Evolutionary conservation across 768 basidiomycete genomes (phyloP).

Genomic region (Trametes elegans): DNA sequence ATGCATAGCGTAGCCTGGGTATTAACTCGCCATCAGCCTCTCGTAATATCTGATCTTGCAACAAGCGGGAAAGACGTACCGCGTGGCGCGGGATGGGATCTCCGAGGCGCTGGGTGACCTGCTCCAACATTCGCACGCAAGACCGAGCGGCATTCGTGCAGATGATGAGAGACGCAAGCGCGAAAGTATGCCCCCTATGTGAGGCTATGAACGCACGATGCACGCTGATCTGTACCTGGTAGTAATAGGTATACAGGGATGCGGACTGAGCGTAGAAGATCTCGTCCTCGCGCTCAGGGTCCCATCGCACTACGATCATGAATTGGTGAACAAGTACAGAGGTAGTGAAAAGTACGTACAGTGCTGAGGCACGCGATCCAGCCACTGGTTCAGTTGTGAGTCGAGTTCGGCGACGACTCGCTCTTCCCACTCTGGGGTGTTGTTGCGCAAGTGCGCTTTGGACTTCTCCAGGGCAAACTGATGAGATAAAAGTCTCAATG

Average conservation of each 20-base stretch:
- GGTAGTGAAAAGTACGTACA: slow-evolving; percentile 31
- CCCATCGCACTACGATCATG: slow-evolving; percentile 25
- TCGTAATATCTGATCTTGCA: no score
- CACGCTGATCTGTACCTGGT: slow-evolving; percentile 57
- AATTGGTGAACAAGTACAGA: neutral
- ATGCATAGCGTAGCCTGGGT: no score
- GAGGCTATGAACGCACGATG: slow-evolving; percentile 80
- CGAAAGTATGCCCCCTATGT: slow-evolving; percentile 47
- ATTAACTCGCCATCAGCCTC: no score
- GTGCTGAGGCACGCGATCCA: slow-evolving; percentile 56
- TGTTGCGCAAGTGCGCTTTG: slow-evolving; percentile 33
- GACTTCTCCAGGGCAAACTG: slow-evolving; percentile 48
- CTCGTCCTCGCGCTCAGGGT: slow-evolving; percentile 22
- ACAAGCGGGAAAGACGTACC: no score
- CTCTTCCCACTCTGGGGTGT: slow-evolving; percentile 42
- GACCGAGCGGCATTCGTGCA: slow-evolving; percentile 85
- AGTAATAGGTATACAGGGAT: slow-evolving; percentile 40
- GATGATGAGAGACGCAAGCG: slow-evolving; percentile 70
- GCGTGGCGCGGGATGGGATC: no score
- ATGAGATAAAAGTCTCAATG: neutral
- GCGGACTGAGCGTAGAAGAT: slow-evolving; percentile 36
- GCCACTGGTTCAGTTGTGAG: slow-evolving; percentile 59
- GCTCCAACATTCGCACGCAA: no score
- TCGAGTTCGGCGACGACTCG: slow-evolving; percentile 60
- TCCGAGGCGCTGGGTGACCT: no score